Conservation (phyloP, 495 filamentous ascomycete species). For the Lasiosphaeria miniovina region DNA sequence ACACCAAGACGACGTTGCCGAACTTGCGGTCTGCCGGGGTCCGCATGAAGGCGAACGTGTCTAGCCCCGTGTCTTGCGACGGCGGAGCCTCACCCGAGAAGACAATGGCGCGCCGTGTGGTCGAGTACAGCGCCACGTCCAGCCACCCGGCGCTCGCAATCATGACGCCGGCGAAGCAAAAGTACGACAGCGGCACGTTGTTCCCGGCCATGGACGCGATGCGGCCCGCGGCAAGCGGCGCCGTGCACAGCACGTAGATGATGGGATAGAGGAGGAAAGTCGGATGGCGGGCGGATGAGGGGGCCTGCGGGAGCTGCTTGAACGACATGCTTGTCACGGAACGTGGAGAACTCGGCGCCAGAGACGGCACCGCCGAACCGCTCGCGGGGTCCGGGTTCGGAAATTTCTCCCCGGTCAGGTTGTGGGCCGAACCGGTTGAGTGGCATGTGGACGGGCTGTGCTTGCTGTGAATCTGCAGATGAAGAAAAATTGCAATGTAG, state of each 20-base stretch:
- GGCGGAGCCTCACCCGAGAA: conserved; percentile 42
- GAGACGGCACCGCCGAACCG: conserved; percentile 8
- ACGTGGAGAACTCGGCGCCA: conserved; percentile 14
- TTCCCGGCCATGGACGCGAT: conserved; percentile 60
- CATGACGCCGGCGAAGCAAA: conserved; percentile 65
- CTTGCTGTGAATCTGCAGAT: conserved; percentile 48
- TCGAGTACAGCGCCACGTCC: conserved; percentile 67
- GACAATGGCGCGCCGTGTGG: conserved; percentile 58
- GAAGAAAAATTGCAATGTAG: conserved; percentile 63
- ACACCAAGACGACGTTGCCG: conserved; percentile 40
- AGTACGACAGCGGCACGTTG: conserved; percentile 56
- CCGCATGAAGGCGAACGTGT: conserved; percentile 49
- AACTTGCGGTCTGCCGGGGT: conserved; percentile 31
- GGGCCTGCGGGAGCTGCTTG: conserved; percentile 24
- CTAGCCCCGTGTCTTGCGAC: conserved; percentile 42
- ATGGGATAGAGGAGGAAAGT: conserved; percentile 73
- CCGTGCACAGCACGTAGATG: conserved; percentile 66
- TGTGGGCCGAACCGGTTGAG: neutral
- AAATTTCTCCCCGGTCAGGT: conserved; percentile 10
- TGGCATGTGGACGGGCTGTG: conserved; percentile 40
- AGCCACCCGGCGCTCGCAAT: conserved; percentile 71
- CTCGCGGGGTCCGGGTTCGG: conserved; percentile 18
- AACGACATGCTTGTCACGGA: conserved; percentile 15
- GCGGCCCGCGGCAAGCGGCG: conserved; percentile 67
- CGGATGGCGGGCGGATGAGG: conserved; percentile 47